Evolutionary conservation across 805 yeast genomes (phyloP).

Genomic region (Saccharomycopsis olivae): DNA sequence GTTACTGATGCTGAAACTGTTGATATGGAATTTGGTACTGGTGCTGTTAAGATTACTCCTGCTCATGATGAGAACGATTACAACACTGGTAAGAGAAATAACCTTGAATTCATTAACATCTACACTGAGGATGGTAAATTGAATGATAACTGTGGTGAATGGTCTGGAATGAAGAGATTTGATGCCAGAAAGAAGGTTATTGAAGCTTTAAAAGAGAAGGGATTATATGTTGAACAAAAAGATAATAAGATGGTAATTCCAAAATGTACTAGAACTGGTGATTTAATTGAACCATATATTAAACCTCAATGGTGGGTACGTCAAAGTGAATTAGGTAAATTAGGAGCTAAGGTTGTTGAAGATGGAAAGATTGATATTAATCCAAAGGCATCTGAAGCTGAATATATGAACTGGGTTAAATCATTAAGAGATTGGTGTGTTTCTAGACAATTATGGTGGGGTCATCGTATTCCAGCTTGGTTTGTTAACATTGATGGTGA

Average conservation of each 20-base stretch:
- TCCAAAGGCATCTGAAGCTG: constrained; percentile 86
- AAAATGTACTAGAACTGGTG: constrained; percentile 91
- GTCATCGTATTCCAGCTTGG: constrained; percentile 96
- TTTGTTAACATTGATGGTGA: constrained; percentile 73
- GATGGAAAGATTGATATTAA: constrained; percentile 70
- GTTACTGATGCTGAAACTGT: constrained; percentile 87
- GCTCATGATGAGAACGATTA: constrained; percentile 98
- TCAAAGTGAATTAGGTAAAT: constrained; percentile 79
- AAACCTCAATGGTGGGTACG: constrained; percentile 99
- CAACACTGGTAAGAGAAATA: constrained; percentile 89
- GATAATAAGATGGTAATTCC: constrained; percentile 97
- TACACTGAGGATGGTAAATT: constrained; percentile 85
- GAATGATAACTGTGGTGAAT: constrained; percentile 90
- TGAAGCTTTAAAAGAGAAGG: constrained; percentile 63
- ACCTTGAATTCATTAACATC: constrained; percentile 79
- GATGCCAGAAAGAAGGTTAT: constrained; percentile 85
- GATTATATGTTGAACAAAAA: constrained; percentile 70
- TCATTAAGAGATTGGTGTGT: constrained; percentile 99
- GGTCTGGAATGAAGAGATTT: constrained; percentile 84
- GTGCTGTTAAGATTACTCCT: constrained; percentile 98
- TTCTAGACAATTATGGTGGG: constrained; percentile 88
- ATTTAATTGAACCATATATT: constrained; percentile 88
- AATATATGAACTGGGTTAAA: constrained; percentile 91
- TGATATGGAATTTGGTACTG: constrained; percentile 99
- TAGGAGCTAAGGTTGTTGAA: constrained; percentile 77